A percentile compares a stretch with the other conserved stretches of the same genome.
phyloP scores from a whole-genome alignment of 225 moss, liverwort and hornwort genomes.

The Neckera pumila region DNA sequence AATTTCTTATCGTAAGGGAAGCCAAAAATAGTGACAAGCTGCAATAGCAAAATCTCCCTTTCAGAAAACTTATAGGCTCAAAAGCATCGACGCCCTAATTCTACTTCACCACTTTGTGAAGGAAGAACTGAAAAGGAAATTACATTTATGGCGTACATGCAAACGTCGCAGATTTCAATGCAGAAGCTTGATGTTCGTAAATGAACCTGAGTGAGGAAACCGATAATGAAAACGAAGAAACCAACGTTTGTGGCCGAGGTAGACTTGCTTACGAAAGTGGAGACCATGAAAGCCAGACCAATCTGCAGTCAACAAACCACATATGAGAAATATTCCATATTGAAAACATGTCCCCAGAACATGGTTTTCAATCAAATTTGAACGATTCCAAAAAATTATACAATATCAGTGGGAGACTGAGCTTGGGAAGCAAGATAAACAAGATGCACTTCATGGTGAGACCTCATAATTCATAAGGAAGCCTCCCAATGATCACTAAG shows the following conservation, averaged over 20 bases:
- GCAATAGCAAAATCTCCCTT: neutral
- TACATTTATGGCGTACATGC: neutral
- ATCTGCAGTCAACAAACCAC: slow-evolving; percentile 44
- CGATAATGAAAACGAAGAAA: slow-evolving; percentile 88
- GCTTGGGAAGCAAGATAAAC: neutral
- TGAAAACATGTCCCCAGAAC: neutral
- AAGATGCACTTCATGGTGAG: neutral
- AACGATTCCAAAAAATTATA: neutral
- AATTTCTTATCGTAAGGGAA: slow-evolving; percentile 61
- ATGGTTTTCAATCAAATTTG: neutral
- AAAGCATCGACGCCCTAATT: neutral
- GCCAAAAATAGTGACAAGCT: slow-evolving; percentile 85
- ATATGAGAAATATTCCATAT: neutral
- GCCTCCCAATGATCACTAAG: neutral
- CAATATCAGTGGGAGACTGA: neutral
- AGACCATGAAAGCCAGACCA: slow-evolving; percentile 82
- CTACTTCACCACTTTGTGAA: neutral
- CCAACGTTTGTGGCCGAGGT: slow-evolving; percentile 89
- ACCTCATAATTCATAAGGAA: neutral
- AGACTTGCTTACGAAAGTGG: slow-evolving; percentile 75
- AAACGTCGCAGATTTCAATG: neutral
- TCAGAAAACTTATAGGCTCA: neutral
- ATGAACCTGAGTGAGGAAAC: slow-evolving; percentile 78
- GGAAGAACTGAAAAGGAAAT: neutral
- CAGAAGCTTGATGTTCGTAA: neutral